Evolutionary conservation across 768 basidiomycete species (phyloP), one percentile per base, ranked within the genome.

Genomic region (Tephrocybe sp.): DNA sequence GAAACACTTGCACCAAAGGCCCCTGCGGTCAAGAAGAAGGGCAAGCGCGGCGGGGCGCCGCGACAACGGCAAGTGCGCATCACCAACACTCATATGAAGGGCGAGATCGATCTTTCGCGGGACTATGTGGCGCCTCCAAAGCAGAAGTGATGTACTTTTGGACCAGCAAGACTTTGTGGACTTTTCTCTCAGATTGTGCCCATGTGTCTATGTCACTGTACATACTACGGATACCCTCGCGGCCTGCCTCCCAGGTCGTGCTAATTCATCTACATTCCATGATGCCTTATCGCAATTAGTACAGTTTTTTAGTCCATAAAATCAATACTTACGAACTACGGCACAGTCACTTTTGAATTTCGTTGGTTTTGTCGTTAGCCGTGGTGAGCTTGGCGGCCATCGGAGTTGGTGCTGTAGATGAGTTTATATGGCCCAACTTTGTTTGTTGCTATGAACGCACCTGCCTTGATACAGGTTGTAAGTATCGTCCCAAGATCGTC

Each of bases 81-180:
- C 59, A 95, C 92, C 34, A 97, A 96, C 60, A 84, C 87, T 3
- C 93, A 96, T 73, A 69, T 94, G 65, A 89, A 82, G 62, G 88
- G 84, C 16, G 84, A 87, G 60, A 87, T 97, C 72, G 93, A 96
- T 68, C 68, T 96, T 44, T 84, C 85, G 39, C 80, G 80, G 55
- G 89, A 92, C 61, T 91, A 82, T 65, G 68, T 67, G 38, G 66
- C 67, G 40, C 70, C 72, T 39, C 66, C 67, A 19, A 74, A 72
- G 58, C 71, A 55, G 20, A 74, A 73, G 58, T 72, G 41, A 62
- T 53, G 42, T 40, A 11, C 33, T 12, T 38, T 38, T 14, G 26
- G 30, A 42, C 38, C 23, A 45, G 38, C 46, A 31, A 45, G 32
- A 42, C 34, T 30, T 44, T 16, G 35, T 46, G 36, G 36, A 23